Conservation (phyloP, 2,329 filamentous ascomycete genomes). For the Trichoderma sp. region DNA sequence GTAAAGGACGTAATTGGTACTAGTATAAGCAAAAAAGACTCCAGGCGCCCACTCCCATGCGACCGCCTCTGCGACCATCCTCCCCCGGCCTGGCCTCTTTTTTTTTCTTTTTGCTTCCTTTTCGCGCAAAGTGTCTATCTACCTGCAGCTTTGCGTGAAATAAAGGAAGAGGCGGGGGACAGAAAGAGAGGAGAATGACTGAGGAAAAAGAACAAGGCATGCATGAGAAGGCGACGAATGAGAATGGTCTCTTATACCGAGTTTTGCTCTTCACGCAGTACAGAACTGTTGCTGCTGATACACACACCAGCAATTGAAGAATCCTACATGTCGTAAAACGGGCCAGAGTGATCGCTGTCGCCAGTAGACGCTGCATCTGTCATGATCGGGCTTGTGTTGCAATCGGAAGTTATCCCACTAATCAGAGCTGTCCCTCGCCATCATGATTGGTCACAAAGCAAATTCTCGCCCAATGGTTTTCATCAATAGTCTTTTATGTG, state of each 20-base stretch:
- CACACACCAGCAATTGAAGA: not conserved
- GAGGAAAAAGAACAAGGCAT: not conserved
- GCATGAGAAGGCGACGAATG: not conserved
- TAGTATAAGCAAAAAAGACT: not conserved
- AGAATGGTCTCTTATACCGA: not conserved
- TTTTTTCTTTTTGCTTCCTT: not conserved
- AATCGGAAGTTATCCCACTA: slow-evolving; percentile 10
- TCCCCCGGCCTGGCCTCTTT: not conserved
- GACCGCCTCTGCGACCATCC: slow-evolving; percentile 12
- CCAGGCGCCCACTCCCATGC: slow-evolving; percentile 5
- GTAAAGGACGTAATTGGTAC: not conserved
- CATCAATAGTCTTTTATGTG: slow-evolving; percentile 4
- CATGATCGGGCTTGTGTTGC: slow-evolving; percentile 3
- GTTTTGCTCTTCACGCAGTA: not conserved
- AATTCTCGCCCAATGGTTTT: not conserved
- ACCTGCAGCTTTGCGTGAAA: slow-evolving; percentile 14
- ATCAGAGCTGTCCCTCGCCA: not conserved
- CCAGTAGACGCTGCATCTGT: not conserved
- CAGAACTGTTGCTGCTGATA: not conserved
- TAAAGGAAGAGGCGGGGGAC: not conserved
- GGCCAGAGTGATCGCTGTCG: not conserved
- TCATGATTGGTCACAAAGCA: not conserved
- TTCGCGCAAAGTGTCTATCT: not conserved
- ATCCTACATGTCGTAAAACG: not conserved
- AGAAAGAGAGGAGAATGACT: not conserved